Conservation (phyloP, 257 asterid genomes). For the Capsicum rhomboideum region DNA sequence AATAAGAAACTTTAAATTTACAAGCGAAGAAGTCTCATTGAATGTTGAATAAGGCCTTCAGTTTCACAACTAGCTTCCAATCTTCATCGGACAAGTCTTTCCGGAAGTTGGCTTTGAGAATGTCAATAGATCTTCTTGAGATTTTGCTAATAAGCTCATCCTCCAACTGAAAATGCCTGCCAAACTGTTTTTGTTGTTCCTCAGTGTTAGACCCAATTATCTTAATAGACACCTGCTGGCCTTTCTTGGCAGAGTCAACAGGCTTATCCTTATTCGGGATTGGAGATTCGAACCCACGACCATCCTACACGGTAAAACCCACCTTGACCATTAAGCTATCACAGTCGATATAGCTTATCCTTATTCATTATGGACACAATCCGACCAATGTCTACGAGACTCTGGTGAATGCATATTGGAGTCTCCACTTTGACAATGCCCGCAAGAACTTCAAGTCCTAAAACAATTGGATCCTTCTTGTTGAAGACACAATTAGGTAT, state of each 20-base stretch:
- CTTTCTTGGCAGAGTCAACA: conserved; percentile 84
- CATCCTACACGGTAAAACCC: too few species aligned
- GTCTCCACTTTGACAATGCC: conserved; percentile 48
- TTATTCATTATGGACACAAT: conserved; percentile 82
- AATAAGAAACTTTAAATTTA: neutral
- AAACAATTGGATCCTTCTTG: conserved; percentile 91
- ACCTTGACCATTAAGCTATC: too few species aligned
- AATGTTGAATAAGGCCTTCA: conserved; percentile 68
- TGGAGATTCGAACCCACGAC: too few species aligned
- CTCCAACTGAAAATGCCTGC: conserved; percentile 83
- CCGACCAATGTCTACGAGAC: conserved; percentile 71
- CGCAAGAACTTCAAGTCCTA: conserved; percentile 85
- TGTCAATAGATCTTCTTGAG: conserved; percentile 79
- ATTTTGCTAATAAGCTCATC: conserved; percentile 93
- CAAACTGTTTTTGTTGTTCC: conserved; percentile 91
- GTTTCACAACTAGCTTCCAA: conserved; percentile 51
- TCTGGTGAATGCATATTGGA: conserved; percentile 58
- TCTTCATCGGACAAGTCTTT: conserved; percentile 61
- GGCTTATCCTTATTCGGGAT: too few species aligned
- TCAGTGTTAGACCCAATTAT: conserved; percentile 69
- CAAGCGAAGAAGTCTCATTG: conserved; percentile 23
- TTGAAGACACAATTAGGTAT: conserved; percentile 80
- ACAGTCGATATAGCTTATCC: too few species aligned
- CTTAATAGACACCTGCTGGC: conserved; percentile 89
- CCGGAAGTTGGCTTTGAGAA: conserved; percentile 75